Base-by-base conservation (phyloP, 495 filamentous ascomycete species). In the Penicillium psychrofluorescens region DNA sequence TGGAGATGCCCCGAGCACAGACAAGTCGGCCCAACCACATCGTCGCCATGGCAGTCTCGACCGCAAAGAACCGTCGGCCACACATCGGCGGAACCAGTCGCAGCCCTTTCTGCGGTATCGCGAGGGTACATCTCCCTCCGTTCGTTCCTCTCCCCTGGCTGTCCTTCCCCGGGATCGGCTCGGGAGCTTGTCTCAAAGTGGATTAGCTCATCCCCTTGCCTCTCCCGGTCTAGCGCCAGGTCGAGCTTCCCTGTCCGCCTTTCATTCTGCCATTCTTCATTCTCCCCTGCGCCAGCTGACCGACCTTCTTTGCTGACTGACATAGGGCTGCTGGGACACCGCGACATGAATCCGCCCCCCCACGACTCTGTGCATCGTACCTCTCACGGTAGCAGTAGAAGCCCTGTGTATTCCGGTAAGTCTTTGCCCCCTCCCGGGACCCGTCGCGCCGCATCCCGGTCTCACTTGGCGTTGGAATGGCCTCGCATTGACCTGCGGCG, bases 371-470 rank as follows among this genome's bases (percentile, higher is more conserved):
- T 43, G 35, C 67, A 58, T 51, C 60, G 62, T 50, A 61, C 58
- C 29, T 64, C 63, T 33, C 56, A 61, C 48, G 63, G 64, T 40
- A 65, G 61, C 48, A 59, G 52, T 54, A 63, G 61, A 13, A 65
- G 61, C 50, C 55, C 63, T 40, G 56, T 52, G 30, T 58, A 59
- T 46, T 46, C 66, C 54, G 64, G 67, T 70, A 50, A 67, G 67
- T 66, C 15, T 36, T 36, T 37, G 44, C 44, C 44, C 36, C 16
- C 16, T 16, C 38, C 10, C n/a, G 38, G 34, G 38, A 38, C 27
- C 29, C 29, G 38, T 40, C 44, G 43, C 44, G 43, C 41, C 32
- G 46, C 43, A 37, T 45, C 45, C 50, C 44, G 38, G 44, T 40
- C 42, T 39, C 40, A 36, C 37, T 33, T 29, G 36, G 31, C 32